phyloP scores from a whole-genome alignment of 1,139 yeast genomes.

The Saccharomyces hybrid region DNA sequence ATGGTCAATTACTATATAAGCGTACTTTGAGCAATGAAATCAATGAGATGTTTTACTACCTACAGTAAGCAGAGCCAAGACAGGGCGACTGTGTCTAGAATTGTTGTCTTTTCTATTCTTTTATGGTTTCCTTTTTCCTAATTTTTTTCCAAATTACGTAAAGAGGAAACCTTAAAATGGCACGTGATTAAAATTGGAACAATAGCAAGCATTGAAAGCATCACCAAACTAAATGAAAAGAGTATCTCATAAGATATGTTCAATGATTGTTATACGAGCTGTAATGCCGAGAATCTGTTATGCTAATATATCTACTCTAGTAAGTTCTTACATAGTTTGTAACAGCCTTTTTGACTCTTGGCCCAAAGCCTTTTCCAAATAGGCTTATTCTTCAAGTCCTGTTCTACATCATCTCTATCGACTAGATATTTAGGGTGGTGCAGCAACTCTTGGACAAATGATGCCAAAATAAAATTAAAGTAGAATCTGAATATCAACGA shows the following conservation, averaged over 20 bases:
- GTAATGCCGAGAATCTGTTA: not conserved
- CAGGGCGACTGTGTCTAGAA: not conserved
- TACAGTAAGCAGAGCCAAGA: not conserved
- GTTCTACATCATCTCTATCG: constrained; percentile 32
- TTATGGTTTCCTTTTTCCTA: not conserved
- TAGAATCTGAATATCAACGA: constrained; percentile 54
- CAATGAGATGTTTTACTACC: not conserved
- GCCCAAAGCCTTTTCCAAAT: constrained; percentile 28
- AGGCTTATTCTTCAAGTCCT: constrained; percentile 31
- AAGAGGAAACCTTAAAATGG: not conserved
- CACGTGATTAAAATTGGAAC: not conserved
- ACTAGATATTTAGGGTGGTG: constrained; percentile 32
- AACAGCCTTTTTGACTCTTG: constrained; percentile 28
- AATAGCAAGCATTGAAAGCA: not conserved
- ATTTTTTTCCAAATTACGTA: not conserved
- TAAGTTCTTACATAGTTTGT: constrained; percentile 21
- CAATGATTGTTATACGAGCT: not conserved
- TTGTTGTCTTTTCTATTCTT: too few species aligned
- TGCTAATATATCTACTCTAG: constrained; percentile 9
- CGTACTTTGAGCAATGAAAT: not conserved
- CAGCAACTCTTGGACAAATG: constrained; percentile 42
- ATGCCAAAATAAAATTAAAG: constrained; percentile 55
- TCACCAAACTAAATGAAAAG: not conserved
- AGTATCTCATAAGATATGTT: not conserved
- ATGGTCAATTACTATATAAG: not conserved